These are phyloP conservation scores for Pseudogymnoascus sp. DNA, from an alignment of 2,329 filamentous ascomycete species.

Conservation along the genomic window DNA sequence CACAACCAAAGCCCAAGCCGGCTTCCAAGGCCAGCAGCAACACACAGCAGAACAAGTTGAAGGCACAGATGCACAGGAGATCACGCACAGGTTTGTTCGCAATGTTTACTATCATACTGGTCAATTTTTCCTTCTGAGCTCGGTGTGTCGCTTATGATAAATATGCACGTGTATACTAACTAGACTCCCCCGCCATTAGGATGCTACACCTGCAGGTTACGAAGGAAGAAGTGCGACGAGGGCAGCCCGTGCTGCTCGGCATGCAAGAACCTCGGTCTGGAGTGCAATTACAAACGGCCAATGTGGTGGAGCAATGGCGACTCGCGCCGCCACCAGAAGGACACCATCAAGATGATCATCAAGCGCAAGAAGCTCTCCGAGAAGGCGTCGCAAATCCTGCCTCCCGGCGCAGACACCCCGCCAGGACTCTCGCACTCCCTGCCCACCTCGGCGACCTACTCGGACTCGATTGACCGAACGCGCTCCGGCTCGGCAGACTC, in stretches of 20 bases:
- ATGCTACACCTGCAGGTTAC: conserved; percentile 60
- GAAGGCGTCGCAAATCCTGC: conserved; percentile 56
- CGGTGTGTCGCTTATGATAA: conserved; percentile 14
- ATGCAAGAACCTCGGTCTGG: conserved; percentile 64
- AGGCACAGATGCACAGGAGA: conserved; percentile 83
- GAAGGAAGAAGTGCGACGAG: conserved; percentile 64
- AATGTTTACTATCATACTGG: conserved; percentile 14
- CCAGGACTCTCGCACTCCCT: conserved; percentile 74
- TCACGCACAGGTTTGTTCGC: conserved; percentile 78
- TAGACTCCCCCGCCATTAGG: conserved; percentile 32
- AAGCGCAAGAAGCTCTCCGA: conserved; percentile 93
- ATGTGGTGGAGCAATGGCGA: conserved; percentile 97
- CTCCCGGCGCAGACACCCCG: conserved; percentile 52
- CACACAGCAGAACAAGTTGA: conserved; percentile 50
- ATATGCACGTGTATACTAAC: conserved; percentile 24
- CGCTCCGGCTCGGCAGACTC: conserved; percentile 75
- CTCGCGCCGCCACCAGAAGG: conserved; percentile 77
- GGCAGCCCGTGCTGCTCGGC: conserved; percentile 54
- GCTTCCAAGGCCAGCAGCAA: conserved; percentile 44
- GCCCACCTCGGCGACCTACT: conserved; percentile 72
- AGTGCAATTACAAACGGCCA: conserved; percentile 93
- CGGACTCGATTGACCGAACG: conserved; percentile 63
- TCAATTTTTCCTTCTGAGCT: conserved; percentile 22
- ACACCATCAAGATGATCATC: conserved; percentile 93
- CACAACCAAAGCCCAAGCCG: conserved; percentile 53